A percentile compares a stretch with the other conserved stretches of the same genome.
These are phyloP conservation scores for Dionaea muscipula DNA, from an alignment of 179 eudicot genomes.

Conservation along the genomic window DNA sequence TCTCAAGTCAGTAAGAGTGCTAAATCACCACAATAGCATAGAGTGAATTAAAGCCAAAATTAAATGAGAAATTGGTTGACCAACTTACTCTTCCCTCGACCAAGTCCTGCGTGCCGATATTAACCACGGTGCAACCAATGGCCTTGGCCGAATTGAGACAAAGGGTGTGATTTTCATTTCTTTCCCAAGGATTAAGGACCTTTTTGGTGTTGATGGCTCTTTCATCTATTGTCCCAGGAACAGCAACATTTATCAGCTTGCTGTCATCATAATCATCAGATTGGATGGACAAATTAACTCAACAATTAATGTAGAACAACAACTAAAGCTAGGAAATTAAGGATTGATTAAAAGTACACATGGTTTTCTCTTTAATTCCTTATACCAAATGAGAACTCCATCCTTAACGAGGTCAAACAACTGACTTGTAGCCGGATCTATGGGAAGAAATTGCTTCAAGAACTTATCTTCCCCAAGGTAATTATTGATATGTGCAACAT, in stretches of 20 bases:
- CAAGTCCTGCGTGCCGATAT: slow-evolving; percentile 68
- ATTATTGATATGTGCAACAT: slow-evolving; percentile 59
- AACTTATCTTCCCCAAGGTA: slow-evolving; percentile 57
- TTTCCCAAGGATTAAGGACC: slow-evolving; percentile 67
- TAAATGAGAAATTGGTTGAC: neutral
- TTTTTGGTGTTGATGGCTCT: slow-evolving; percentile 63
- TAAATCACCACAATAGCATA: neutral
- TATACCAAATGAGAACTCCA: slow-evolving; percentile 74
- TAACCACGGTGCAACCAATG: slow-evolving; percentile 81
- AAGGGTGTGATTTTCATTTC: slow-evolving; percentile 72
- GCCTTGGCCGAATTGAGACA: slow-evolving; percentile 85
- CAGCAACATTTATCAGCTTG: slow-evolving; percentile 78
- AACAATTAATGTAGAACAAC: too few species aligned
- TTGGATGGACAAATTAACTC: slow-evolving; percentile 4
- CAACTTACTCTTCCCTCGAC: slow-evolving; percentile 67
- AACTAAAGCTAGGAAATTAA: neutral
- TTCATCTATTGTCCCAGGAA: slow-evolving; percentile 78
- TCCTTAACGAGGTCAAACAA: slow-evolving; percentile 64
- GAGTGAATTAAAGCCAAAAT: neutral
- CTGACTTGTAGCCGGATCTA: slow-evolving; percentile 50
- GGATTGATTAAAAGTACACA: neutral
- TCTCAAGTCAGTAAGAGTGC: too few species aligned
- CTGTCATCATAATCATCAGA: slow-evolving; percentile 24
- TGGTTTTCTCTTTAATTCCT: neutral
- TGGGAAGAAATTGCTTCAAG: slow-evolving; percentile 53